phyloP scores from a whole-genome alignment of 208 protist species.

The Spongospora subterranea region DNA sequence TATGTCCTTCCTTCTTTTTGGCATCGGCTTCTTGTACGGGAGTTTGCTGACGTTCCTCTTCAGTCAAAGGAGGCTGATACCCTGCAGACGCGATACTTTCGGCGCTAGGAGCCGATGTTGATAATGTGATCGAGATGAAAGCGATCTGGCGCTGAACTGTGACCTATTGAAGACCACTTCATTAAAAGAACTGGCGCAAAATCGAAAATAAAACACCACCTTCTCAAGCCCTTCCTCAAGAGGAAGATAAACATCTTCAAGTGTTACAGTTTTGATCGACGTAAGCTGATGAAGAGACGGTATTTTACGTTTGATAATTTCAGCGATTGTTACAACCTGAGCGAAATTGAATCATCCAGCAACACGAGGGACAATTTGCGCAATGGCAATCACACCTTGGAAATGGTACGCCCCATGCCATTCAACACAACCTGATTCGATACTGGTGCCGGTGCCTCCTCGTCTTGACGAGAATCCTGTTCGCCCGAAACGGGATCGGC shows the following conservation, averaged over 20 bases:
- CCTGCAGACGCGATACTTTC: neutral
- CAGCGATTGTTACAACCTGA: conserved; percentile 52
- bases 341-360: neutral
- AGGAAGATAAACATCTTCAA: conserved; percentile 52
- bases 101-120: neutral
- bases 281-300: conserved; percentile 61
- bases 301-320: conserved; percentile 62
- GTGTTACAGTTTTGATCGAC: conserved; percentile 38
- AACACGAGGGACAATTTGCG: neutral
- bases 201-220: neutral
- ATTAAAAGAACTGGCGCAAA: neutral
- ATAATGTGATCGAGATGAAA: conserved; percentile 22
- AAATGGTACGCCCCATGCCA: conserved; percentile 57
- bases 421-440: conserved; percentile 7
- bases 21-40: neutral
- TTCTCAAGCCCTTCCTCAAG: conserved; percentile 61
- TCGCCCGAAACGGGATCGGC: neutral
- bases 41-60: neutral
- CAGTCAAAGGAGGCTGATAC: conserved; percentile 17
- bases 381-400: neutral
- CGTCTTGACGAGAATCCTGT: neutral
- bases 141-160: conserved; percentile 44
- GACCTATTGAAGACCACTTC: neutral
- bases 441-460: neutral
- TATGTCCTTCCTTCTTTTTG: too few relatives aligned